A percentile compares a stretch with the other conserved stretches of the same genome.
phyloP scores from a whole-genome alignment of 352 stramenopile genomes.

The Phytophthora cryptogea region DNA sequence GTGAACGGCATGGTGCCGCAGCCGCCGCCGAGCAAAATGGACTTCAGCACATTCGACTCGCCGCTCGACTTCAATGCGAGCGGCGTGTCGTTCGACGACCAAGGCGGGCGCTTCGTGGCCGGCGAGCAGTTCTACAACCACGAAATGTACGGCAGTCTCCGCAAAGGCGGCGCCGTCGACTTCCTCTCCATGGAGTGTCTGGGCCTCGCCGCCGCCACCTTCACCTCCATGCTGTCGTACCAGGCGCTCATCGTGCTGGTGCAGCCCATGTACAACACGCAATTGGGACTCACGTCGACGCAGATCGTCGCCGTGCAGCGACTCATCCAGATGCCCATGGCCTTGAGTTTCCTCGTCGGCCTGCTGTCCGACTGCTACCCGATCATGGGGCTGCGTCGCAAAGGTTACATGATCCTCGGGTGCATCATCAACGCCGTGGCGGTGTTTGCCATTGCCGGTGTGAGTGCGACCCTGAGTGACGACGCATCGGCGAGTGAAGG shows the following conservation, averaged over 20 bases:
- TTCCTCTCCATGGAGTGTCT: conserved; percentile 68
- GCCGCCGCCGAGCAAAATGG: conserved; percentile 30
- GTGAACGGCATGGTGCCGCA: conserved; percentile 39
- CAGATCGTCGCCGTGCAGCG: conserved; percentile 54
- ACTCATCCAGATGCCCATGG: conserved; percentile 85
- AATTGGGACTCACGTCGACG: conserved; percentile 48
- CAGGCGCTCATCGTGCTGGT: conserved; percentile 53
- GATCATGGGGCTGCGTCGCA: conserved; percentile 88
- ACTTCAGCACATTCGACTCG: conserved; percentile 48
- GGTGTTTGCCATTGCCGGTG: conserved; percentile 56
- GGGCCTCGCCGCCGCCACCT: conserved; percentile 62
- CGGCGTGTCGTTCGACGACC: conserved; percentile 37
- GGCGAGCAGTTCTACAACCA: conserved; percentile 80
- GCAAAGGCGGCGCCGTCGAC: conserved; percentile 58
- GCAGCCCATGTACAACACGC: conserved; percentile 58
- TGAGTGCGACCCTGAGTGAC: conserved; percentile 49
- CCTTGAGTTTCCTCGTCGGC: conserved; percentile 89
- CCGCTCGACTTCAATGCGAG: conserved; percentile 40
- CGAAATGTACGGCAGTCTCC: conserved; percentile 69
- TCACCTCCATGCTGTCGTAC: conserved; percentile 76
- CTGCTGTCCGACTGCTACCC: conserved; percentile 91
- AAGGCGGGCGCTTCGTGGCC: conserved; percentile 55
- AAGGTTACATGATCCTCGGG: conserved; percentile 92
- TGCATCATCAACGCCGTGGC: conserved; percentile 64
- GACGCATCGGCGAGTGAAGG: conserved; percentile 31